Conservation (phyloP, 176 grass and related monocot genomes). For the Guadua angustifolia region DNA sequence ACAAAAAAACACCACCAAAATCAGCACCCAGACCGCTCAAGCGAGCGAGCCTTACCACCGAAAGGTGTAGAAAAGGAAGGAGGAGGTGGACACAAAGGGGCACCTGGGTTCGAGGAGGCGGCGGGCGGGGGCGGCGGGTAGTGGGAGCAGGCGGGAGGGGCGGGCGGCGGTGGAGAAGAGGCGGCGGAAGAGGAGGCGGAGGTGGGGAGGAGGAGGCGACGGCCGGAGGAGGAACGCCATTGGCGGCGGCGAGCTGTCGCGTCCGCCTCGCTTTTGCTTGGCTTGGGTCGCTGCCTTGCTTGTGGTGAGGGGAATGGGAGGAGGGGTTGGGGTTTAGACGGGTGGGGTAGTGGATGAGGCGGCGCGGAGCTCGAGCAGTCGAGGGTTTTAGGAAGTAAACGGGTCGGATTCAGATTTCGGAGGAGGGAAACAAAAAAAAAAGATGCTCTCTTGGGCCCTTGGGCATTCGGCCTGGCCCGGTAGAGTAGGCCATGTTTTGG, state of each 20-base stretch:
- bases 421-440: no score
- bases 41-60: neutral
- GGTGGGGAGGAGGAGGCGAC: slow-evolving; percentile 47
- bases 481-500: no score
- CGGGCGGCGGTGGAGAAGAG: slow-evolving; percentile 50
- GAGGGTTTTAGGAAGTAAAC: slow-evolving; percentile 33
- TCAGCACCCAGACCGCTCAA: neutral
- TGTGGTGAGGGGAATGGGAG: neutral
- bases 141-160: slow-evolving; percentile 43
- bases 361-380: neutral
- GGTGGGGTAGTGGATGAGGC: slow-evolving; percentile 30
- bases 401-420: no score
- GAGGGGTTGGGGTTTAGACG: slow-evolving; percentile 36
- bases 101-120: slow-evolving; percentile 60
- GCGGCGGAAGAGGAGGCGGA: slow-evolving; percentile 60
- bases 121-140: slow-evolving; percentile 36
- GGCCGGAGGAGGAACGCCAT: slow-evolving; percentile 74
- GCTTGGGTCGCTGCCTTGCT: neutral
- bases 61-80: neutral
- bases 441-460: no score
- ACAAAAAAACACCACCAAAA: no score
- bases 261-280: slow-evolving; percentile 19
- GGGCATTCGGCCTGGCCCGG: no score
- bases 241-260: slow-evolving; percentile 32
- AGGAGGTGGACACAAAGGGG: neutral